Conservation (phyloP, 179 eudicot species). For the Silene coronaria region DNA sequence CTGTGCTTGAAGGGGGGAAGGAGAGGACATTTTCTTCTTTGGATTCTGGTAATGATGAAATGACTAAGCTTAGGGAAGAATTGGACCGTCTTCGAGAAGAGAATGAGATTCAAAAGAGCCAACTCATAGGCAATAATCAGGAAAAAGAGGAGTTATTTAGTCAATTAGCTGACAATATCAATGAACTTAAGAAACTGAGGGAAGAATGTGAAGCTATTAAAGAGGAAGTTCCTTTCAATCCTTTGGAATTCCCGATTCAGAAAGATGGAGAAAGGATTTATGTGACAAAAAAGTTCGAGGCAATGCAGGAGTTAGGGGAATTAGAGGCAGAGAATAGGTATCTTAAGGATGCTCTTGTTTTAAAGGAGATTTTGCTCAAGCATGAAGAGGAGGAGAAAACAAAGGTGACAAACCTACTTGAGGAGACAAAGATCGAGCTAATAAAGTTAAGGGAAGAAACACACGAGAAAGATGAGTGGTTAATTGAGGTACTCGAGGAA, state of each 20-base stretch:
- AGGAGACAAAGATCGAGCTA: slow-evolving; percentile 16
- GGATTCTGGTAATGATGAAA: slow-evolving; percentile 22
- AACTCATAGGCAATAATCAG: slow-evolving; percentile 15
- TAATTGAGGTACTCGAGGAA: not conserved
- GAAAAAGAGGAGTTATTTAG: slow-evolving; percentile 23
- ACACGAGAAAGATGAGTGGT: not conserved
- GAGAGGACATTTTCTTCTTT: slow-evolving; percentile 17
- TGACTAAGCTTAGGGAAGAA: slow-evolving; percentile 34
- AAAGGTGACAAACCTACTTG: not conserved
- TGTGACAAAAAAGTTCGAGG: slow-evolving; percentile 17
- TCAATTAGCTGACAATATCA: slow-evolving; percentile 13
- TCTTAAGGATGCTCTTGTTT: slow-evolving; percentile 5
- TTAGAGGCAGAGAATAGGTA: slow-evolving; percentile 1
- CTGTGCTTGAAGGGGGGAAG: slow-evolving; percentile 36
- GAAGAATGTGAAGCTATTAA: slow-evolving; percentile 10
- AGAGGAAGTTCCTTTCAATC: slow-evolving; percentile 15
- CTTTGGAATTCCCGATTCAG: slow-evolving; percentile 22
- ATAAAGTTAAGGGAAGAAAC: slow-evolving; percentile 23
- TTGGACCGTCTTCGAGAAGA: slow-evolving; percentile 24
- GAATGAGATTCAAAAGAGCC: slow-evolving; percentile 23
- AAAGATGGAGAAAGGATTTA: slow-evolving; percentile 21
- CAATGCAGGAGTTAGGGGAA: slow-evolving; percentile 10
- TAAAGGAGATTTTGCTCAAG: slow-evolving; percentile 8
- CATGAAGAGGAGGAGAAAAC: slow-evolving; percentile 16
- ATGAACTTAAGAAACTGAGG: slow-evolving; percentile 17